Conservation (phyloP, 345 rosid species). For the Gossypium thurberi region DNA sequence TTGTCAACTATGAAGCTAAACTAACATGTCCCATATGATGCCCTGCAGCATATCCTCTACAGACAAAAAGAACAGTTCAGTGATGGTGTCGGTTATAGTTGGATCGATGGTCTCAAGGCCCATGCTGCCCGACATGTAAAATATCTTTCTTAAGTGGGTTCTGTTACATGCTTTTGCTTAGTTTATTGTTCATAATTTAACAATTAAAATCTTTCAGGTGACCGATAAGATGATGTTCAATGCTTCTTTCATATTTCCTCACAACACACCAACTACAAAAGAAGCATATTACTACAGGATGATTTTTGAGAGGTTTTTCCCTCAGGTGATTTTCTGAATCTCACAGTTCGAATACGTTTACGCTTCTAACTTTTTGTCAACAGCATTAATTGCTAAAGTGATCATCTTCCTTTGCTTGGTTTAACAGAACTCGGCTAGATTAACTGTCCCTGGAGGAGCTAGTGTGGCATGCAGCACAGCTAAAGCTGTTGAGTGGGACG, state of each 20-base stretch:
- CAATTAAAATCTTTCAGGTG: constrained; percentile 37
- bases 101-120: constrained; percentile 95
- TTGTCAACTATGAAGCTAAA: neutral
- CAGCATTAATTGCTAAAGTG: neutral
- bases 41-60: constrained; percentile 70
- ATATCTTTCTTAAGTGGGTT: neutral
- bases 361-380: neutral
- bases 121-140: constrained; percentile 67
- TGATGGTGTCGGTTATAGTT: constrained; percentile 94
- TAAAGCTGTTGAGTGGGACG: constrained; percentile 86
- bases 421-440: constrained; percentile 69
- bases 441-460: constrained; percentile 87
- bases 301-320: constrained; percentile 90
- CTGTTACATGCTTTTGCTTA: neutral
- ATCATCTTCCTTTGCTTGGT: neutral
- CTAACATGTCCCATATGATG: constrained; percentile 19
- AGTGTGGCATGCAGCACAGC: constrained; percentile 91
- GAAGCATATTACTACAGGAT: constrained; percentile 87
- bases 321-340: constrained; percentile 45
- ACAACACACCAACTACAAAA: constrained; percentile 75
- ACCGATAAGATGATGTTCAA: constrained; percentile 76
- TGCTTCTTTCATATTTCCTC: constrained; percentile 64
- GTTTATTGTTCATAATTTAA: neutral
- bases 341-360: neutral
- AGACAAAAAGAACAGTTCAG: constrained; percentile 97